Percentiles rank a stretch among this genome's conserved stretches.
These are phyloP conservation scores for Moesziomyces sp. DNA, from an alignment of 1,284 basidiomycete species.

Conservation along the genomic window DNA sequence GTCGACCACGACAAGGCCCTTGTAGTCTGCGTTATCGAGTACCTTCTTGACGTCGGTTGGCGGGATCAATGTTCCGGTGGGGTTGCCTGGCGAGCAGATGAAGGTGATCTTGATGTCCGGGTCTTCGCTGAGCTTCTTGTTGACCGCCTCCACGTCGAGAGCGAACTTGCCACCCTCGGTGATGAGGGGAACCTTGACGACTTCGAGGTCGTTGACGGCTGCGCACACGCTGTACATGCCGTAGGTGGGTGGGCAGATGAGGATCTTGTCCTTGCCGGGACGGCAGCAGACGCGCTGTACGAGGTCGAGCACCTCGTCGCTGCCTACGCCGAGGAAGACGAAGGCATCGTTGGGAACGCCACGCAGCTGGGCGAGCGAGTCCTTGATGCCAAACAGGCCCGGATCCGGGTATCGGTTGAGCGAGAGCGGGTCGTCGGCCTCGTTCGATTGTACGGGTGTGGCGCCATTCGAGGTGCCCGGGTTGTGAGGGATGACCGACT, in stretches of 20 bases:
- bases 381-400: slow-evolving; percentile 81
- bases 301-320: slow-evolving; percentile 95
- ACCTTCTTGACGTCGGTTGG: slow-evolving; percentile 78
- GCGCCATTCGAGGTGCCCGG: slow-evolving; percentile 19
- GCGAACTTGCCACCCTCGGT: slow-evolving; percentile 82
- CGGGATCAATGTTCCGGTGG: slow-evolving; percentile 88
- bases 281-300: slow-evolving; percentile 88
- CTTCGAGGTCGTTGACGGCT: slow-evolving; percentile 89
- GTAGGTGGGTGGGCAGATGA: slow-evolving; percentile 85
- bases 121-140: slow-evolving; percentile 47
- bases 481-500: slow-evolving; percentile 48
- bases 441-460: slow-evolving; percentile 21
- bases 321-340: slow-evolving; percentile 94
- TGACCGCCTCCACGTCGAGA: slow-evolving; percentile 69
- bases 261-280: slow-evolving; percentile 80
- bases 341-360: slow-evolving; percentile 69
- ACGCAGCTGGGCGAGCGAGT: slow-evolving; percentile 76
- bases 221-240: slow-evolving; percentile 98
- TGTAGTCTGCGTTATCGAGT: slow-evolving; percentile 83
- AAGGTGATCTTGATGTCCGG: slow-evolving; percentile 85
- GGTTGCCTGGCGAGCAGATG: slow-evolving; percentile 97
- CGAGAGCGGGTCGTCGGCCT: slow-evolving; percentile 68
- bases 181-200: slow-evolving; percentile 83
- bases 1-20: slow-evolving; percentile 91
- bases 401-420: slow-evolving; percentile 90